A percentile compares a stretch with the other conserved stretches of the same genome.
Evolutionary conservation across 257 asterid species (phyloP).

Genomic region (Ilex asprella): DNA sequence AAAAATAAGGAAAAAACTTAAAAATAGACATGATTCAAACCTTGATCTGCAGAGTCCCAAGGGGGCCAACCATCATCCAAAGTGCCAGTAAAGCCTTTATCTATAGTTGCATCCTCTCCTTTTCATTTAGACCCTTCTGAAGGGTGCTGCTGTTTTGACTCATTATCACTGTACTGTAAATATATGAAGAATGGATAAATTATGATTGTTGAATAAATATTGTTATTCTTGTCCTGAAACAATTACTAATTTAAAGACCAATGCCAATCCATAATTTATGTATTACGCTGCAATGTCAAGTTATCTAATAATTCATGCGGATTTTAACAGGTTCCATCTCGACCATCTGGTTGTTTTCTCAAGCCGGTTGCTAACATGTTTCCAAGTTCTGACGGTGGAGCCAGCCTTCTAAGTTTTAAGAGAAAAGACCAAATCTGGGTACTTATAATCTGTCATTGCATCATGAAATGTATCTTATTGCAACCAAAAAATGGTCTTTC

Average conservation of each 20-base stretch:
- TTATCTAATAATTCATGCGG: constrained; percentile 27
- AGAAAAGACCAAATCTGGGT: constrained; percentile 91
- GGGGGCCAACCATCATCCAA: too few relatives aligned
- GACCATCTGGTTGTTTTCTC: constrained; percentile 87
- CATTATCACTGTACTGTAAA: too few relatives aligned
- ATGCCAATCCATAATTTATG: background rate
- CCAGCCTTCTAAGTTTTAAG: constrained; percentile 78
- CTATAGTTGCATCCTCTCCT: too few relatives aligned
- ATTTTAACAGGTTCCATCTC: constrained; percentile 70
- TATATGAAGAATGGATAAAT: too few relatives aligned
- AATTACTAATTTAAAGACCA: background rate
- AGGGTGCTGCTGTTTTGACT: too few relatives aligned
- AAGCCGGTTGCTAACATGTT: constrained; percentile 92
- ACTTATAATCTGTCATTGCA: constrained; percentile 22
- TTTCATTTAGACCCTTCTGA: too few relatives aligned
- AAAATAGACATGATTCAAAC: too few relatives aligned
- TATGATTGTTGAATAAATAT: too few relatives aligned
- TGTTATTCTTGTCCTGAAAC: too few relatives aligned
- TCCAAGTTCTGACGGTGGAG: constrained; percentile 79
- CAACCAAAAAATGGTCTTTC: constrained; percentile 3
- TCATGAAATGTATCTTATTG: constrained; percentile 9
- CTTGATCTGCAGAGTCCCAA: too few relatives aligned
- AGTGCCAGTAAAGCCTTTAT: too few relatives aligned
- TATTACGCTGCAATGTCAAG: constrained; percentile 14
- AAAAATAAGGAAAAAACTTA: too few relatives aligned